phyloP scores from a whole-genome alignment of 805 yeast genomes.

The Ogataea siamensis region DNA sequence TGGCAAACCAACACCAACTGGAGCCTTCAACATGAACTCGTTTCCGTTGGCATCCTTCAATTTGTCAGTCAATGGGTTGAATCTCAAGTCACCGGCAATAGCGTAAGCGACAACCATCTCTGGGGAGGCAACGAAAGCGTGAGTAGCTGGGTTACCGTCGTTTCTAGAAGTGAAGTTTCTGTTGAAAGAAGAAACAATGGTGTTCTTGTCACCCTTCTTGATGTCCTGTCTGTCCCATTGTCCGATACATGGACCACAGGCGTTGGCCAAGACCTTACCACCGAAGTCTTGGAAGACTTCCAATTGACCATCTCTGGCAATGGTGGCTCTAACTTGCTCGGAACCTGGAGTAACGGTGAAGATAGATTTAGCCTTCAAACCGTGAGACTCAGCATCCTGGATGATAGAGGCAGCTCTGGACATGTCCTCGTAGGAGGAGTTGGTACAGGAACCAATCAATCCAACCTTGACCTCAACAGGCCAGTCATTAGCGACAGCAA shows the following conservation, averaged over 20 bases:
- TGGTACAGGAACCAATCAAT: slow-evolving; percentile 96
- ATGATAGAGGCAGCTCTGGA: slow-evolving; percentile 91
- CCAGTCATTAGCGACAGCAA: slow-evolving; percentile 75
- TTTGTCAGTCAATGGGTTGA: slow-evolving; percentile 88
- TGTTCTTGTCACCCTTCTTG: slow-evolving; percentile 60
- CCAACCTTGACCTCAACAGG: slow-evolving; percentile 87
- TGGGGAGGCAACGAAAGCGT: slow-evolving; percentile 98
- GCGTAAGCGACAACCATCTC: slow-evolving; percentile 97
- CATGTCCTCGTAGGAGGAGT: slow-evolving; percentile 98
- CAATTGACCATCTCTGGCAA: slow-evolving; percentile 90
- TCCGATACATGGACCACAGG: slow-evolving; percentile 40
- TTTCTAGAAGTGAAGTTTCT: slow-evolving; percentile 97
- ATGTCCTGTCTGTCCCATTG: slow-evolving; percentile 90
- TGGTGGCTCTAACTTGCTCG: slow-evolving; percentile 95
- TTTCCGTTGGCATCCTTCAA: slow-evolving; percentile 69
- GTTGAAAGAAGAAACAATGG: slow-evolving; percentile 95
- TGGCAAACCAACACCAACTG: slow-evolving; percentile 84
- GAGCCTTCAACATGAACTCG: slow-evolving; percentile 74
- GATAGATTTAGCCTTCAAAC: slow-evolving; percentile 85
- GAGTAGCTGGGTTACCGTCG: slow-evolving; percentile 96
- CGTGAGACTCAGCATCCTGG: slow-evolving; percentile 80
- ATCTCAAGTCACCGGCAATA: slow-evolving; percentile 88
- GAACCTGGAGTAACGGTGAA: slow-evolving; percentile 98
- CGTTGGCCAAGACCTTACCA: slow-evolving; percentile 91
- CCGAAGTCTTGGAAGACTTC: slow-evolving; percentile 81